Base-by-base conservation (phyloP, 192 early-diverging fungal species). In the Linnemannia elongata region DNA sequence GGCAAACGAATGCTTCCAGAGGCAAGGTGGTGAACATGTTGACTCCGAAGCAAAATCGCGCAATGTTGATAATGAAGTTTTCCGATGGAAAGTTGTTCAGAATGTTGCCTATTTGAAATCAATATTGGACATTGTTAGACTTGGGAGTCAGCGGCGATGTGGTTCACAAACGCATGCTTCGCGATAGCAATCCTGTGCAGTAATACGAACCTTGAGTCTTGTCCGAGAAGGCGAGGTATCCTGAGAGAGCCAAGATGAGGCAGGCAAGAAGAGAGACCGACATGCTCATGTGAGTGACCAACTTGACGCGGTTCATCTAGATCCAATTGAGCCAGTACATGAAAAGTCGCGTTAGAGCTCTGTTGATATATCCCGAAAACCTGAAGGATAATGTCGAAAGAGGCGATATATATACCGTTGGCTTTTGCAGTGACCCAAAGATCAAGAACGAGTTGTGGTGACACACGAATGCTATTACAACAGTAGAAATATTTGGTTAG, bases 11-110 rank as follows among this genome's bases (percentile, higher is more conserved):
- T 9, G 93, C 91, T 76, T 98, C 97, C 85, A 97, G 91, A 6
- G 97, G 97, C 57, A 97, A 93, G 36, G 97, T 98, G 10, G 97
- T 94, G 73, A 98, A 97, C 97, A 98, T 98, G 91, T 98, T 98
- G 38, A 97, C 91, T 6, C 95, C 97, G 88, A 98, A 98, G 41
- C 92, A 92, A 66, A 97, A 91, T 15, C 97, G 93, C 36, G 97
- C 95, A 77, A 96, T 89, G 88, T 97, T 98, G 88, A 98, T 98
- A 38, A 97, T 87, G 36, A 92, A 57, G 78, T 95, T 92, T 85
- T 96, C 92, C 57, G 90, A 88, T 9, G 96, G 92, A 84, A 98
- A 98, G 88, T 96, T 97, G 89, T 97, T 98, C 33, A 98, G 82
- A 42, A 98, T 95, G 76, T 98, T 98, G 72, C 96, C 96, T 92